Evolutionary conservation across 805 yeast genomes (phyloP).

Genomic region (Kodamaea sagamina): DNA sequence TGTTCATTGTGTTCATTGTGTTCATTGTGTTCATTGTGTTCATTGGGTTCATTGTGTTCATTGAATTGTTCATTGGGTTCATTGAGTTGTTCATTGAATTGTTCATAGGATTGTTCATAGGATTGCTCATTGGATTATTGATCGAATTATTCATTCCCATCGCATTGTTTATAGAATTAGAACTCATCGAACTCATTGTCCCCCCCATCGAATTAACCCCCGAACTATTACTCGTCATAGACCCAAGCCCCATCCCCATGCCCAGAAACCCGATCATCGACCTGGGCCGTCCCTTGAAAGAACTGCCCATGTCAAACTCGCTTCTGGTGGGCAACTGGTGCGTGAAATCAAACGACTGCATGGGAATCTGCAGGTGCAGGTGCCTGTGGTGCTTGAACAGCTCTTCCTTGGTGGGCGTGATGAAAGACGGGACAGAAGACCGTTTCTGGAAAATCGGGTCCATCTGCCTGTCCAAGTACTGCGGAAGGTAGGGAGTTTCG

Average conservation of each 20-base stretch:
- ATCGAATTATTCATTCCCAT: neutral
- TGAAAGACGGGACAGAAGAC: slow-evolving; percentile 4
- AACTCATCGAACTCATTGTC: neutral
- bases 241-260: no score
- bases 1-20: neutral
- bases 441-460: slow-evolving; percentile 11
- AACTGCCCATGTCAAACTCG: slow-evolving; percentile 3
- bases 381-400: slow-evolving; percentile 4
- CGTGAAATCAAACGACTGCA: slow-evolving; percentile 3
- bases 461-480: slow-evolving; percentile 9
- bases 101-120: neutral
- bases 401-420: neutral
- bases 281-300: slow-evolving; percentile 1
- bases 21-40: no score
- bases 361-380: neutral
- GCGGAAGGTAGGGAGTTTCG: slow-evolving; percentile 11
- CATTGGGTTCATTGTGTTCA: neutral
- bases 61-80: neutral
- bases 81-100: neutral
- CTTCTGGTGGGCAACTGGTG: slow-evolving; percentile 4
- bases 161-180: neutral
- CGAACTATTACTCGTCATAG: neutral
- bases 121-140: neutral
- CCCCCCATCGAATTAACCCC: neutral
- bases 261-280: slow-evolving; percentile 3